Evolutionary conservation across 1,284 basidiomycete species (phyloP).

Genomic region (Coniophora puteana): DNA sequence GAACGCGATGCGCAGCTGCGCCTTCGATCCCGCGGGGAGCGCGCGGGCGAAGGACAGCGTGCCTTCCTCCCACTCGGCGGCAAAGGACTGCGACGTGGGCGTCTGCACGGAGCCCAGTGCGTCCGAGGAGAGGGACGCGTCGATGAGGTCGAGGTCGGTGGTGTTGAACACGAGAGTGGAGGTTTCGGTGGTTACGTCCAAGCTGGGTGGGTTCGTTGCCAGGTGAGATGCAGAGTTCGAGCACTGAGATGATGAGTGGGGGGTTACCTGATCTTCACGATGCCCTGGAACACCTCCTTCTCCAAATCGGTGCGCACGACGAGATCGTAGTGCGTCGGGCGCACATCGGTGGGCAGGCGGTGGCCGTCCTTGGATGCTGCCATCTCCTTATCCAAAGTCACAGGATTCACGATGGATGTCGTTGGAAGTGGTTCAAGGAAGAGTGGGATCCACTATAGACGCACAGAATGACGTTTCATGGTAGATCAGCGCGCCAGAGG

Average conservation of each 20-base stretch:
- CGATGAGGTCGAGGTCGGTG: conserved; percentile 65
- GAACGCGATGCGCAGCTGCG: conserved; percentile 61
- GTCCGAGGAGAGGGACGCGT: conserved; percentile 61
- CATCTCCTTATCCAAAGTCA: too few species aligned
- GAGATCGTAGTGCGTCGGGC: conserved; percentile 81
- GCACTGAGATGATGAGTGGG: neutral
- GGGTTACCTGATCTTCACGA: conserved; percentile 70
- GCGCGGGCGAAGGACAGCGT: conserved; percentile 53
- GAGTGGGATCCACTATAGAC: too few species aligned
- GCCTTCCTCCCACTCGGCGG: conserved; percentile 63
- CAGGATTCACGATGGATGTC: too few species aligned
- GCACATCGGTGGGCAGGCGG: conserved; percentile 74
- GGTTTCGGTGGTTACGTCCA: conserved; percentile 71
- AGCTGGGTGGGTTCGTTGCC: conserved; percentile 40
- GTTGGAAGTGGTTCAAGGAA: too few species aligned
- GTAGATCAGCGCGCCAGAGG: too few species aligned
- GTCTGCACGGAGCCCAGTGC: conserved; percentile 51
- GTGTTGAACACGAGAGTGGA: conserved; percentile 70
- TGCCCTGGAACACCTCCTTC: conserved; percentile 70
- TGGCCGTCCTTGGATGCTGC: conserved; percentile 39
- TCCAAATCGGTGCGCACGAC: conserved; percentile 84
- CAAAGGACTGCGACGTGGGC: conserved; percentile 48
- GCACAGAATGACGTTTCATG: too few species aligned
- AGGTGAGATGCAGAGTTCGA: too few species aligned
- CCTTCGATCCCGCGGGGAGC: conserved; percentile 60